Percentiles rank a stretch among this genome's conserved stretches.
These are phyloP conservation scores for Penicillium sclerotiorum DNA, from an alignment of 2,329 filamentous ascomycete species.

Conservation along the genomic window DNA sequence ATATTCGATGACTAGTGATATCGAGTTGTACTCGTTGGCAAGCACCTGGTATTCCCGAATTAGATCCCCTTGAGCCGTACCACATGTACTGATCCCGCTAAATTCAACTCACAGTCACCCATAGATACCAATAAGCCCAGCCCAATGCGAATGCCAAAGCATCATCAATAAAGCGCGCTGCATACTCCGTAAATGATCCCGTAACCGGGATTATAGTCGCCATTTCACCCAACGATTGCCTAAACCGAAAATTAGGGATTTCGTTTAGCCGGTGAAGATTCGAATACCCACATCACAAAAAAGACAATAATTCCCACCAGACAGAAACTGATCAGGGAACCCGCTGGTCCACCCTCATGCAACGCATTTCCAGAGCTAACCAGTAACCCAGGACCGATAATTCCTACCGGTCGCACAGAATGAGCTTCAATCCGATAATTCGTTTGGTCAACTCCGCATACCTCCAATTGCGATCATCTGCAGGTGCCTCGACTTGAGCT, in stretches of 20 bases:
- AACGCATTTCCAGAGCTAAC: constrained; percentile 73
- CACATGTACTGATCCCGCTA: not conserved
- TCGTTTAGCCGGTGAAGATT: not conserved
- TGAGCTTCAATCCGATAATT: not conserved
- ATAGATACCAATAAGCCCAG: constrained; percentile 67
- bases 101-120: constrained; percentile 39
- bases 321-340: constrained; percentile 72
- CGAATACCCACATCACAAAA: constrained; percentile 38
- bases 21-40: constrained; percentile 51
- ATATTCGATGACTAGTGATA: constrained; percentile 49
- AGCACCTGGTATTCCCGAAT: constrained; percentile 24
- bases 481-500: constrained; percentile 60
- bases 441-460: constrained; percentile 48
- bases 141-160: constrained; percentile 70
- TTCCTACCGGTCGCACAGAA: too few species aligned
- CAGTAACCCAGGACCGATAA: constrained; percentile 70
- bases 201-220: constrained; percentile 73
- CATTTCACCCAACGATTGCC: constrained; percentile 74
- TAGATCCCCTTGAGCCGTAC: too few species aligned
- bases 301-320: constrained; percentile 70
- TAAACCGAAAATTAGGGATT: constrained; percentile 47
- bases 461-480: constrained; percentile 63
- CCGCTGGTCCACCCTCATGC: constrained; percentile 68
- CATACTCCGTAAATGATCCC: constrained; percentile 71
- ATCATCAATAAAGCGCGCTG: constrained; percentile 71